These are phyloP conservation scores for Phalaenopsis equestris DNA, from an alignment of 106 monocot genomes.

Conservation along the genomic window DNA sequence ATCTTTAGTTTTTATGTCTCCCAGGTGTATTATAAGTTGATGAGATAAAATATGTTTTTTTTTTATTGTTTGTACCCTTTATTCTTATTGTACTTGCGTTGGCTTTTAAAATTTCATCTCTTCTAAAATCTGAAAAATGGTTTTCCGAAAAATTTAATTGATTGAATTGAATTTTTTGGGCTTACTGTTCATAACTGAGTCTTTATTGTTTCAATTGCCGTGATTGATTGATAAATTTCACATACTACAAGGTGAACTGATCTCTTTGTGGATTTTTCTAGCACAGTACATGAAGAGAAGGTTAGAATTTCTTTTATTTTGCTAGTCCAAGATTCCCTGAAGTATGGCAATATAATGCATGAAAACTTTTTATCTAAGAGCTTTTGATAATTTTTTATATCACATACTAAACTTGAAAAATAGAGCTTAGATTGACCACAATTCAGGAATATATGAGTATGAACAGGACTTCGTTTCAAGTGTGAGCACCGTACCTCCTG, in stretches of 20 bases:
- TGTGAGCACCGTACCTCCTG: not conserved
- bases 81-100: not conserved
- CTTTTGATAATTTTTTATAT: too few relatives aligned
- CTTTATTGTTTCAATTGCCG: not conserved
- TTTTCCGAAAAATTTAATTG: not conserved
- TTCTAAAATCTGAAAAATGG: not conserved
- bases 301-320: not conserved
- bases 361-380: too few relatives aligned
- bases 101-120: not conserved
- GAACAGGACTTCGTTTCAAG: not conserved
- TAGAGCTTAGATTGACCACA: not conserved
- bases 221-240: not conserved
- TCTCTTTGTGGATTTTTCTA: not conserved
- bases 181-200: not conserved
- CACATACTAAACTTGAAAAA: too few relatives aligned
- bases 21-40: not conserved
- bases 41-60: not conserved
- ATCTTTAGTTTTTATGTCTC: not conserved
- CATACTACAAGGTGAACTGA: not conserved
- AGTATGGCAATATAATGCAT: too few relatives aligned
- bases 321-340: not conserved
- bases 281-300: not conserved
- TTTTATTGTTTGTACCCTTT: not conserved
- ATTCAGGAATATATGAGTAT: not conserved
- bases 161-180: too few relatives aligned